Percentiles rank a stretch among this genome's conserved stretches.
These are phyloP conservation scores for Penicillium sp. DNA, from an alignment of 2,329 filamentous ascomycete species.

Conservation along the genomic window DNA sequence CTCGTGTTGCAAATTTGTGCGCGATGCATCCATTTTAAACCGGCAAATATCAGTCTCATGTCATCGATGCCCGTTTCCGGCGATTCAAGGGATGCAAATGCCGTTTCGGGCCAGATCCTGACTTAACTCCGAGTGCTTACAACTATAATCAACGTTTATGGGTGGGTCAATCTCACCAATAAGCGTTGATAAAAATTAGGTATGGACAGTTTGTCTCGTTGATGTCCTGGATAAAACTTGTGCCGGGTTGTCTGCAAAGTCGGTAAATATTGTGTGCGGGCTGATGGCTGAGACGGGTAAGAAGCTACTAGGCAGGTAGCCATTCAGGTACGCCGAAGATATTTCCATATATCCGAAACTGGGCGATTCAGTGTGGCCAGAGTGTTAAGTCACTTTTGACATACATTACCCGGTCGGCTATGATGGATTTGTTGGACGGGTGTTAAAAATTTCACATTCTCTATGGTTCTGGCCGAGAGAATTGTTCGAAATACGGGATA, in stretches of 20 bases:
- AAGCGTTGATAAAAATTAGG: neutral
- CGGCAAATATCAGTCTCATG: neutral
- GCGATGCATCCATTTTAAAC: neutral
- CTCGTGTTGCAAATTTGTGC: neutral
- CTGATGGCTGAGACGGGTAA: neutral
- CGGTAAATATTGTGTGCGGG: neutral
- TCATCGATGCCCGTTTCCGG: slow-evolving; percentile 20
- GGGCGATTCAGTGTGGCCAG: neutral
- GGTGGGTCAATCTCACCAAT: neutral
- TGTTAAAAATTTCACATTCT: neutral
- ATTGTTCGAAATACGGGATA: too few relatives aligned
- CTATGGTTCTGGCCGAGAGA: neutral
- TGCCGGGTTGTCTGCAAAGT: neutral
- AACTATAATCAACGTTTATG: neutral
- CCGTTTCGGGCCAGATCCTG: slow-evolving; percentile 13
- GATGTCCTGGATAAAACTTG: neutral
- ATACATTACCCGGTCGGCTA: neutral
- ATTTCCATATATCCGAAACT: neutral
- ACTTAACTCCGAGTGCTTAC: slow-evolving; percentile 17
- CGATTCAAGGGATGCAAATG: slow-evolving; percentile 2
- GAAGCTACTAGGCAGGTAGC: neutral
- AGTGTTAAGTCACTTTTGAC: neutral
- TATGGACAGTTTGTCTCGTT: neutral
- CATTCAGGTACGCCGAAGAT: neutral
- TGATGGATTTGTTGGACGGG: neutral